Conservation (phyloP, 1,284 basidiomycete species). For the Trichosporon sp. region DNA sequence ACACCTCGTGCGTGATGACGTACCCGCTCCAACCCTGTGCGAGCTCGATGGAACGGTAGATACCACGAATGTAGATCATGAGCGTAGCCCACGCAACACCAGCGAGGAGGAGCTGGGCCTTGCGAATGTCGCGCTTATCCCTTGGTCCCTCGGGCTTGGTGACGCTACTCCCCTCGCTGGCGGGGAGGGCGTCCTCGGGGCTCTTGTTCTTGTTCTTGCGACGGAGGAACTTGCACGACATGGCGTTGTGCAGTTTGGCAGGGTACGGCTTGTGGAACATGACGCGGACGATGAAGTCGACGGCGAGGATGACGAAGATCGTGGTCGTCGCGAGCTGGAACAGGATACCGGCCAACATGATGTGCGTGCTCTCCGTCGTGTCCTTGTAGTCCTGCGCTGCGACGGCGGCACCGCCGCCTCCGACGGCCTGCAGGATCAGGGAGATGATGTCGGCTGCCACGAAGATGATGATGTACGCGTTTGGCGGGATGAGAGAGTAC, state of each 20-base stretch:
- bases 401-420: conserved; percentile 53
- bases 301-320: conserved; percentile 44
- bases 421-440: conserved; percentile 56
- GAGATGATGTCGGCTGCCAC: conserved; percentile 54
- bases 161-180: neutral
- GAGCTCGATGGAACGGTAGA: conserved; percentile 50
- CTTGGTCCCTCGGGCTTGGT: neutral
- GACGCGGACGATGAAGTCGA: conserved; percentile 46
- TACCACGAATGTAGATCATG: conserved; percentile 51
- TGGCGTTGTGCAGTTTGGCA: neutral
- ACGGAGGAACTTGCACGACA: neutral
- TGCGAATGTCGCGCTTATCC: conserved; percentile 20
- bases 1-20: conserved; percentile 39
- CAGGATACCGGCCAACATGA: conserved; percentile 56
- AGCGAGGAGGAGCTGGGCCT: conserved; percentile 36
- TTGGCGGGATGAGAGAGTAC: conserved; percentile 50
- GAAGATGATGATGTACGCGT: conserved; percentile 53
- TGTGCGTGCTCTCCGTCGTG: conserved; percentile 33
- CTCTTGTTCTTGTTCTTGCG: conserved; percentile 1
- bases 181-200: neutral
- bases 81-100: conserved; percentile 43
- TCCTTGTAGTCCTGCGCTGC: conserved; percentile 32
- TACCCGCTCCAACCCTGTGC: conserved; percentile 42
- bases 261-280: conserved; percentile 35
- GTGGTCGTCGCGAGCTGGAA: conserved; percentile 51